Evolutionary conservation across 805 yeast genomes (phyloP).

Genomic region (Yarrowia divulgata): DNA sequence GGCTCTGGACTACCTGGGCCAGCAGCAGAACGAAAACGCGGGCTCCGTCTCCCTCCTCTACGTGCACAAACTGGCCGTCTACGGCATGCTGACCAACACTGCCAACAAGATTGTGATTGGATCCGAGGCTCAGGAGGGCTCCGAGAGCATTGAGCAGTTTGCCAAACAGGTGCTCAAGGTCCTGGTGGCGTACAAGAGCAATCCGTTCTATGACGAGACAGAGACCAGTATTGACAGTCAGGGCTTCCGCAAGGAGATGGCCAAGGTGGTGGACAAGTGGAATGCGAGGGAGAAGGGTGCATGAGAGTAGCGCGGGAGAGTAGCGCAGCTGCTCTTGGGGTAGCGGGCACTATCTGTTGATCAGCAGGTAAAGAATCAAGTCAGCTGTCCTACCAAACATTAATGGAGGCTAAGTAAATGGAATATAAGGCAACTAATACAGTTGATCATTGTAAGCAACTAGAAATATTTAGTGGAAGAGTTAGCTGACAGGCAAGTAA

Average conservation of each 20-base stretch:
- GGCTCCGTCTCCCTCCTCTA: conserved; percentile 4
- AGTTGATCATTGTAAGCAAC: too few relatives aligned
- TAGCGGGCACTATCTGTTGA: too few relatives aligned
- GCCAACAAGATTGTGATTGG: conserved; percentile 49
- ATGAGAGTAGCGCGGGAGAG: neutral
- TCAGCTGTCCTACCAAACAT: too few relatives aligned
- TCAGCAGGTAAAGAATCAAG: too few relatives aligned
- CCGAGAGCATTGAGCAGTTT: conserved; percentile 28
- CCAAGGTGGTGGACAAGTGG: conserved; percentile 29
- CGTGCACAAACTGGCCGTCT: conserved; percentile 47
- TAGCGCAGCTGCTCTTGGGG: neutral
- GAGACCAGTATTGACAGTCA: conserved; percentile 19
- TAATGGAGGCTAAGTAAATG: too few relatives aligned
- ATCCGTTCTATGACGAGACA: conserved; percentile 30
- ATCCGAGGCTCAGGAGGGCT: conserved; percentile 45
- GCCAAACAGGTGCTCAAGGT: conserved; percentile 21
- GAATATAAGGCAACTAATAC: too few relatives aligned
- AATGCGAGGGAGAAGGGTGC: neutral
- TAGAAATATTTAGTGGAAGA: too few relatives aligned
- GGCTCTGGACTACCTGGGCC: conserved; percentile 39
- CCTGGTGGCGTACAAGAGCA: conserved; percentile 37
- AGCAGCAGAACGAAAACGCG: conserved; percentile 25
- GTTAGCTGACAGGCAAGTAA: too few relatives aligned
- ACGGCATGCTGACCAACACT: conserved; percentile 50
- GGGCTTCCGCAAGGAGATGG: conserved; percentile 17